phyloP scores from a whole-genome alignment of 2,329 filamentous ascomycete genomes.

The Ophiocordyceps camponoti-rufipedis region DNA sequence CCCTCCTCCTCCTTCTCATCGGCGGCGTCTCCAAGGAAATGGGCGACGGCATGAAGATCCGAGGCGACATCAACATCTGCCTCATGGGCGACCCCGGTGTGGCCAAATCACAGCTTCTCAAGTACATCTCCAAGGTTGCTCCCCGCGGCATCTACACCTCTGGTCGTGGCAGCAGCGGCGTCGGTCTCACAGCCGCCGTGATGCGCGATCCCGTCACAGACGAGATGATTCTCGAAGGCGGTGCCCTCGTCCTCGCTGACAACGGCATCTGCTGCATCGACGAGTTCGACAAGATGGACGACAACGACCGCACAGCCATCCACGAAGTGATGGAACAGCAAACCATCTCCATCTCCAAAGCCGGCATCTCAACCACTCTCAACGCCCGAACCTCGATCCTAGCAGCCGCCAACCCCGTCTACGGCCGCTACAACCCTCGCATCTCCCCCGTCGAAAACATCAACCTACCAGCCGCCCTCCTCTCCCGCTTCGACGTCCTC shows the following conservation, averaged over 20 bases:
- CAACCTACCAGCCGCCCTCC: conserved; percentile 88
- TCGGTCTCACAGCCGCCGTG: conserved; percentile 66
- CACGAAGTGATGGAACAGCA: conserved; percentile 85
- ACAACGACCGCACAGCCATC: conserved; percentile 64
- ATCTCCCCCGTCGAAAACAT: conserved; percentile 98
- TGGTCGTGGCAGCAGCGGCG: conserved; percentile 62
- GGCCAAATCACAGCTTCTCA: conserved; percentile 93
- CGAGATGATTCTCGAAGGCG: conserved; percentile 70
- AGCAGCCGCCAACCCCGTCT: conserved; percentile 89
- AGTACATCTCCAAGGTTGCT: conserved; percentile 96
- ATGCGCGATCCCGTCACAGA: conserved; percentile 74
- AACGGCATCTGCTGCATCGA: conserved; percentile 78
- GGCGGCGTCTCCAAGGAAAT: conserved; percentile 94
- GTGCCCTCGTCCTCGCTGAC: conserved; percentile 62
- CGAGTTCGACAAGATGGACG: conserved; percentile 83
- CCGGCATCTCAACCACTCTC: conserved; percentile 54
- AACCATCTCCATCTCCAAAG: conserved; percentile 70
- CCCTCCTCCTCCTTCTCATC: conserved; percentile 82
- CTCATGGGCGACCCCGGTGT: conserved; percentile 99
- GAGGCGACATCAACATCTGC: conserved; percentile 96
- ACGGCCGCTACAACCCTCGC: conserved; percentile 93
- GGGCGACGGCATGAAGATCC: conserved; percentile 96
- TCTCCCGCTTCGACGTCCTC: conserved; percentile 92
- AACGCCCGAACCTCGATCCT: conserved; percentile 94
- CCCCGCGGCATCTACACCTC: conserved; percentile 80